phyloP scores from a whole-genome alignment of 345 rosid genomes.

The Acer campestre region DNA sequence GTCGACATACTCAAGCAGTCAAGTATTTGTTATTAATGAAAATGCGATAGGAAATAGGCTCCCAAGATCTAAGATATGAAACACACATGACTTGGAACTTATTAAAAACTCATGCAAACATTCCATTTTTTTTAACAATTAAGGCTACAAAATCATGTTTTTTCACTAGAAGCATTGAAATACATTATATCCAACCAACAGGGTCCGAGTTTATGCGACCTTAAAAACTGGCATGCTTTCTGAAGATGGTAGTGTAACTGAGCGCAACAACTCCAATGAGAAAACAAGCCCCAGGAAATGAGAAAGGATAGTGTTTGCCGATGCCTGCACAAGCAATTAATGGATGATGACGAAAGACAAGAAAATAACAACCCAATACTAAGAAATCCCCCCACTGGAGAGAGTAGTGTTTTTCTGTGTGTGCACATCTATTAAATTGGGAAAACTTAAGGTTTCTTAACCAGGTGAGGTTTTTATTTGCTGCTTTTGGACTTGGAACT shows the following conservation, averaged over 20 bases:
- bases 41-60: neutral
- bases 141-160: constrained; percentile 30
- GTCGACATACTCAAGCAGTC: too few relatives aligned
- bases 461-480: neutral
- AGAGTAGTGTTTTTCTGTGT: neutral
- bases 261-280: constrained; percentile 90
- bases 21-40: neutral
- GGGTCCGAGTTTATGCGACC: constrained; percentile 42
- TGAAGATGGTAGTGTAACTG: constrained; percentile 74
- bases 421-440: neutral
- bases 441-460: neutral
- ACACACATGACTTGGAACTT: neutral
- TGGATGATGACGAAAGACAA: neutral
- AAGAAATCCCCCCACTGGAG: neutral
- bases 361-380: neutral
- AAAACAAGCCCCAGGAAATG: constrained; percentile 90
- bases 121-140: constrained; percentile 8
- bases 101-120: neutral
- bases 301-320: constrained; percentile 91
- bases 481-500: neutral
- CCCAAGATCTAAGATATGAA: neutral
- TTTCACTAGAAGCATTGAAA: constrained; percentile 1
- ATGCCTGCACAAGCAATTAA: constrained; percentile 64
- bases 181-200: constrained; percentile 7
- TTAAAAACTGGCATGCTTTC: constrained; percentile 54